These are phyloP conservation scores for Cocos nucifera DNA, from an alignment of 176 grass and related monocot genomes.

Conservation along the genomic window DNA sequence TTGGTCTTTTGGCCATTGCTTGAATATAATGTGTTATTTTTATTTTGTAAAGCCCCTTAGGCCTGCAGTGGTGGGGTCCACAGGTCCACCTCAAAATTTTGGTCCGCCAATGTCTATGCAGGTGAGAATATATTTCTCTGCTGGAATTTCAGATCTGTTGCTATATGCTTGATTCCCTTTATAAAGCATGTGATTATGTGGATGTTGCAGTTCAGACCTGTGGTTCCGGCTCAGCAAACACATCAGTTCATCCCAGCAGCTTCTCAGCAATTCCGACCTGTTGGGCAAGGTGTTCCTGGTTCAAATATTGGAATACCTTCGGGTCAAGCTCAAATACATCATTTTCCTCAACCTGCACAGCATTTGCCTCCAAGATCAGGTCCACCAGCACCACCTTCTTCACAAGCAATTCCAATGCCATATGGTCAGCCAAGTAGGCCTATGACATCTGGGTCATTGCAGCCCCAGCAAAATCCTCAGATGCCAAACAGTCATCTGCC, in stretches of 20 bases:
- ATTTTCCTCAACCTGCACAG: constrained; percentile 43
- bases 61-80: constrained; percentile 52
- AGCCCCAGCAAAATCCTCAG: constrained; percentile 22
- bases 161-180: constrained; percentile 7
- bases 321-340: constrained; percentile 30
- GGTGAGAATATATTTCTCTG: constrained; percentile 30
- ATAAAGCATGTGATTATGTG: constrained; percentile 9
- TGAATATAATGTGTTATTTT: constrained; percentile 8
- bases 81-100: constrained; percentile 61
- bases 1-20: not conserved
- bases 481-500: constrained; percentile 41
- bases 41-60: constrained; percentile 46
- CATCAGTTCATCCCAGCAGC: constrained; percentile 43
- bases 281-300: constrained; percentile 44
- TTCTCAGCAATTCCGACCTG: constrained; percentile 43
- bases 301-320: constrained; percentile 40
- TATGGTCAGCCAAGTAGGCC: constrained; percentile 45
- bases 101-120: constrained; percentile 77
- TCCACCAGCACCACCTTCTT: constrained; percentile 37
- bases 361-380: constrained; percentile 45
- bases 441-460: constrained; percentile 44
- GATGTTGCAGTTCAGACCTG: constrained; percentile 52
- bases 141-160: not conserved
- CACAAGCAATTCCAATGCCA: constrained; percentile 54
- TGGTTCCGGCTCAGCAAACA: constrained; percentile 48